Evolutionary conservation across 129 eudicot genomes (phyloP).

Genomic region (Smallanthus sonchifolius): DNA sequence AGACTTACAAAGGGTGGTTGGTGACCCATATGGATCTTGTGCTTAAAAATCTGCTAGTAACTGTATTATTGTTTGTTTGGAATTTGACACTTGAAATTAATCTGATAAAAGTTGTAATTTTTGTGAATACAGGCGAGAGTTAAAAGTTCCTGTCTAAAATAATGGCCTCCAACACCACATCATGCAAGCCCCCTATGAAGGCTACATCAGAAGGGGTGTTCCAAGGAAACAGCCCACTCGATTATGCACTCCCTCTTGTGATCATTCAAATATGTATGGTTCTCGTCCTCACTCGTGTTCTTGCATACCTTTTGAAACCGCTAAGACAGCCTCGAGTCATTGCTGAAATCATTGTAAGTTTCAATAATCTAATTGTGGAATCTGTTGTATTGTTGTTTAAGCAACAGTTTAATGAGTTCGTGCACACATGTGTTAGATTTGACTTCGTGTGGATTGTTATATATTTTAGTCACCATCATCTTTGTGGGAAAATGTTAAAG

Average conservation of each 20-base stretch:
- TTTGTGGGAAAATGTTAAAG: not conserved
- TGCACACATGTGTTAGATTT: constrained; percentile 11
- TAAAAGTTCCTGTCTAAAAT: not conserved
- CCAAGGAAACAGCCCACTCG: constrained; percentile 71
- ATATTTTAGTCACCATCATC: constrained; percentile 6
- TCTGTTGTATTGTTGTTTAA: constrained; percentile 14
- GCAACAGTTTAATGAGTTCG: constrained; percentile 6
- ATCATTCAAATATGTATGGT: constrained; percentile 70
- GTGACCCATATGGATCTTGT: constrained; percentile 16
- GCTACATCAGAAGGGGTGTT: constrained; percentile 82
- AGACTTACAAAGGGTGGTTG: constrained; percentile 1
- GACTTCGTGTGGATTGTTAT: constrained; percentile 7
- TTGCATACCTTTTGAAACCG: constrained; percentile 67
- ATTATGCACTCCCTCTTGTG: constrained; percentile 69
- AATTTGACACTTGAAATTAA: not conserved
- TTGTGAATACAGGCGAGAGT: constrained; percentile 15
- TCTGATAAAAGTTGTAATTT: not conserved
- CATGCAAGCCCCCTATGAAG: constrained; percentile 56
- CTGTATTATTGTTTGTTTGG: not conserved
- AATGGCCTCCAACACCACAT: constrained; percentile 47
- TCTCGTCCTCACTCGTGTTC: constrained; percentile 61
- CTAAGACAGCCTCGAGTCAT: constrained; percentile 86
- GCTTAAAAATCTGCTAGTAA: not conserved
- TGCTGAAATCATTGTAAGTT: constrained; percentile 79
- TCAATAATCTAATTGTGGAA: not conserved